Base-by-base conservation (phyloP, 371 early-diverging fungal genomes). In the Thermomucor indicae-seudaticae region DNA sequence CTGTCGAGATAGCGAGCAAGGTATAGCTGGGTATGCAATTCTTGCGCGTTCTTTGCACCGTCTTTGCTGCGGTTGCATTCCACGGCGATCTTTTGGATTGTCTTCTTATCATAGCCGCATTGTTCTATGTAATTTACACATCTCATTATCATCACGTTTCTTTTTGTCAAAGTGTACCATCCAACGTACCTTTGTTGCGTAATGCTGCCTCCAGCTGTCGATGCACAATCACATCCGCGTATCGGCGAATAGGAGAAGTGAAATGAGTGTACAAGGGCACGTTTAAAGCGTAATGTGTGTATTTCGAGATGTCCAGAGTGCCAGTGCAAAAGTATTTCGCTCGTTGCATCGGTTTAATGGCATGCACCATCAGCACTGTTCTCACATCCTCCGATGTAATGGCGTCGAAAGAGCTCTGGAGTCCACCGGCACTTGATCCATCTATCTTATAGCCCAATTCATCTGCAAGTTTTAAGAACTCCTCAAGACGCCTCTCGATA, bases 231-330 rank as follows among this genome's bases (percentile, higher is more conserved):
- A 99, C 76, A 79, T 99, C 99, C 39, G 99, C 91, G 69, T 96
- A 99, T 31, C 99, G 86, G 42, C 99, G 89, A 57, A 99, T 99
- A 3, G 99, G 99, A 2, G 98, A 97, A 1, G 98, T 97, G 58
- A 97, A 97, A 61, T 97, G 98, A 19, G 98, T 96, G 75, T 97
- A 97, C 17, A 92, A 65, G 0, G 85, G 88, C 0, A 88, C 85
- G 51, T 87, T 89, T 42, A 97, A 74, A 2, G 95, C 96, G 62
- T 91, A 97, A 69, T 97, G 97, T 4, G 22, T 45, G 62, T 75
- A 87, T 55, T 74, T 78, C 11, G 74, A 78, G 5, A 53, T 31
- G 34, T 82, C 79, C 14, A 81, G 47, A 29, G 85, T 76, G 6
- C 95, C 96, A 0, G 91, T 87, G 73, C 93, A 95, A 49, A 96